phyloP scores from a whole-genome alignment of 2,329 filamentous ascomycete species.

The Sarocladiaceae sp. region DNA sequence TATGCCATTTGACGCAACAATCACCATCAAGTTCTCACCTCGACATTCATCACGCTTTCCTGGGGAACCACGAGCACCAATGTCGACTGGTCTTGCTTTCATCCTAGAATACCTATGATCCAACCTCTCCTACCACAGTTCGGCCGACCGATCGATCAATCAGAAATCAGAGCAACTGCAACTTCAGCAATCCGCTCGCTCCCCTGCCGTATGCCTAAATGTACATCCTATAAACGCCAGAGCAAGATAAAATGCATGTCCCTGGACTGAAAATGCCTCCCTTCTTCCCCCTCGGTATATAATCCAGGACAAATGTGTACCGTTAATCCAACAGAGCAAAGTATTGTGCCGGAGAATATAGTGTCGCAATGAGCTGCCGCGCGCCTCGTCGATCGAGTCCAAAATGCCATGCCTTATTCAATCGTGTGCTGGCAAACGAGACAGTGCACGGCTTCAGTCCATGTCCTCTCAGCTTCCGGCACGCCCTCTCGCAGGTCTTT shows the following conservation, averaged over 20 bases:
- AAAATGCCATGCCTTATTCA: conserved; percentile 26
- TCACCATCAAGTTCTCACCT: no score
- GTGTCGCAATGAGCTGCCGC: no score
- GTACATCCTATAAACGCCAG: background rate
- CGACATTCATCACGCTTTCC: no score
- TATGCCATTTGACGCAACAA: no score
- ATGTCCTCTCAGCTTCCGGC: conserved; percentile 44
- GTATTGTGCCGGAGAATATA: background rate
- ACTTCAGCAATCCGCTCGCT: background rate
- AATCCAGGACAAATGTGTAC: background rate
- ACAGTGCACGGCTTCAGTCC: conserved; percentile 47
- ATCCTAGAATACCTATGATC: no score
- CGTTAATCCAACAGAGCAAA: background rate
- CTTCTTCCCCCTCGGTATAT: background rate
- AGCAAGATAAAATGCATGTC: background rate
- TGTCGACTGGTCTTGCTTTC: no score
- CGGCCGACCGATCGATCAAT: no score
- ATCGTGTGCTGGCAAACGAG: conserved; percentile 46
- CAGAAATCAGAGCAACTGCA: background rate
- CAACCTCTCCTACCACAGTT: no score
- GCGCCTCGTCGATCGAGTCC: no score
- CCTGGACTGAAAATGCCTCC: background rate
- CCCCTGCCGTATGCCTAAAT: background rate
- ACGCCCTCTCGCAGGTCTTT: conserved; percentile 45
- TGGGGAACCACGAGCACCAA: no score